Conservation (phyloP, 2,329 filamentous ascomycete species). For the Colletotrichum tanaceti region DNA sequence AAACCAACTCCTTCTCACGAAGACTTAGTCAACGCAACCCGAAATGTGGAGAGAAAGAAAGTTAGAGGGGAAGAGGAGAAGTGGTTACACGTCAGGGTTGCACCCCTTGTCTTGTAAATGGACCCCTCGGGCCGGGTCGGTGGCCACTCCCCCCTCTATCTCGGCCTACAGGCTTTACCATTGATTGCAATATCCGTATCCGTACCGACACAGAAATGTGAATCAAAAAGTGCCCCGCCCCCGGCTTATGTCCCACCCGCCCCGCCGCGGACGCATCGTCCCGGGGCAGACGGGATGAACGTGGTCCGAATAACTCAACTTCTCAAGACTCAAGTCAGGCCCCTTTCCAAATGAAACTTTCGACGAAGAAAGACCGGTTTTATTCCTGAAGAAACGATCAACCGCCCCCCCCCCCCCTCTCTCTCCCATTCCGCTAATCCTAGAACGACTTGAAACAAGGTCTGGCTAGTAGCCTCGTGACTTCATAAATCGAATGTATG, state of each 20-base stretch:
- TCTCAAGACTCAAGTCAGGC: too few species aligned
- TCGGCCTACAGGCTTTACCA: neutral
- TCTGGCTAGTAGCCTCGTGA: neutral
- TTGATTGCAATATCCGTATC: too few species aligned
- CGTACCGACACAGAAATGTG: neutral
- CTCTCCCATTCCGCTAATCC: too few species aligned
- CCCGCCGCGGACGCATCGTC: conserved; percentile 6
- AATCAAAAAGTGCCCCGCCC: neutral
- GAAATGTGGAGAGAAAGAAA: neutral
- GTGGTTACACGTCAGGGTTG: neutral
- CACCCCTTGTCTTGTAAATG: neutral
- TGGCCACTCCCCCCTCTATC: neutral
- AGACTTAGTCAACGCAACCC: neutral
- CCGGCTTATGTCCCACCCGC: neutral
- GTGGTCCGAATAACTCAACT: neutral
- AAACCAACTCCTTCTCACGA: neutral
- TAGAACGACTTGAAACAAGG: neutral
- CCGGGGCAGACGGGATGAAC: neutral
- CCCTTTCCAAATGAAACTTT: too few species aligned
- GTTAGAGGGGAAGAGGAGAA: too few species aligned
- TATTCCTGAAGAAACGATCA: too few species aligned
- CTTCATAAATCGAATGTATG: neutral
- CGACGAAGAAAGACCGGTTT: too few species aligned
- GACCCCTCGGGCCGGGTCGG: neutral
- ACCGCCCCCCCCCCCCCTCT: too few species aligned